These are phyloP conservation scores for Hansenula anomala DNA, from an alignment of 1,139 yeast genomes.

Conservation along the genomic window DNA sequence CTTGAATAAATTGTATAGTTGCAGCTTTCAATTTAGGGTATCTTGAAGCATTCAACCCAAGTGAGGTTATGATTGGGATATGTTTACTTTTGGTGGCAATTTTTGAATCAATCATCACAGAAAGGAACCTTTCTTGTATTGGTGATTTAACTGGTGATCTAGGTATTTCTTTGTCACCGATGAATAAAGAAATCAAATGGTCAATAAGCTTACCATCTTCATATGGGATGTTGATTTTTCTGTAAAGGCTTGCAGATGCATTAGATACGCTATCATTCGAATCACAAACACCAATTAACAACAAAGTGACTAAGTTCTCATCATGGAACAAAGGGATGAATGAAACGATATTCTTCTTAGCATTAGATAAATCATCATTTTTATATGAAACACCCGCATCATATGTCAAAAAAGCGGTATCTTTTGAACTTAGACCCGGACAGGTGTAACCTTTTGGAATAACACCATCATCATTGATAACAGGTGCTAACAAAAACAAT, in stretches of 20 bases:
- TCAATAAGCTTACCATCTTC: constrained; percentile 44
- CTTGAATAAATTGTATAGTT: constrained; percentile 56
- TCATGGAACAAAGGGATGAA: constrained; percentile 38
- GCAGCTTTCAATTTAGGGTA: constrained; percentile 23
- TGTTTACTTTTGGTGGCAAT: constrained; percentile 37
- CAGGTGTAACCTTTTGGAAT: constrained; percentile 39
- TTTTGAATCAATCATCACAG: constrained; percentile 46
- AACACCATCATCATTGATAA: constrained; percentile 26
- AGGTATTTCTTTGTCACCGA: constrained; percentile 36
- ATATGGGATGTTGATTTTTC: constrained; percentile 45
- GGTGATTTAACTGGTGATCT: constrained; percentile 49
- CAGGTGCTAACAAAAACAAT: constrained; percentile 54
- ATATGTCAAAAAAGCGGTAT: constrained; percentile 56
- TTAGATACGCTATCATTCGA: constrained; percentile 48
- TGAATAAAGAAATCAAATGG: constrained; percentile 38
- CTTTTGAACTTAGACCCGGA: constrained; percentile 60
- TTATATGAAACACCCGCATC: constrained; percentile 62
- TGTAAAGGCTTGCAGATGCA: constrained; percentile 44
- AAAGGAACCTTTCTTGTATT: constrained; percentile 56
- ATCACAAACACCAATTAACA: constrained; percentile 66
- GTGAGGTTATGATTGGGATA: constrained; percentile 40
- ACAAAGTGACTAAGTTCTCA: constrained; percentile 33
- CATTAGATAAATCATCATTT: constrained; percentile 40
- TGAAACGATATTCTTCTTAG: constrained; percentile 41
- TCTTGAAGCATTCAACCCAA: constrained; percentile 53